phyloP scores from a whole-genome alignment of 768 basidiomycete genomes.

The Tylopilus sp. region DNA sequence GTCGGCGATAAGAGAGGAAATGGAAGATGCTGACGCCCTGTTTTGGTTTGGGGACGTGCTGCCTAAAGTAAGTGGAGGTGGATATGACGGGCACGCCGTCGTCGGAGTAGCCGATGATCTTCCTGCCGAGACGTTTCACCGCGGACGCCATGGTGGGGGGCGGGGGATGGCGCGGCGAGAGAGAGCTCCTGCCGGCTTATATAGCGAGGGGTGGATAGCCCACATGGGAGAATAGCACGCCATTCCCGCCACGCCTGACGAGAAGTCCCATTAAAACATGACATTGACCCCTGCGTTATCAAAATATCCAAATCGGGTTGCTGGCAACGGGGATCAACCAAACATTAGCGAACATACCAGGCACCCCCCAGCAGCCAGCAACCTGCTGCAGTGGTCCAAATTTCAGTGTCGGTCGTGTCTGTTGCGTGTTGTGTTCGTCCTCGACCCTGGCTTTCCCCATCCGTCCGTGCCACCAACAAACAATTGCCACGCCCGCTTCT shows the following conservation, averaged over 20 bases:
- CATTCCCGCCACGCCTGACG: background rate
- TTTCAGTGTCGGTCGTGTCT: background rate
- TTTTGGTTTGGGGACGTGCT: constrained; percentile 43
- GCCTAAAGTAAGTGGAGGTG: constrained; percentile 49
- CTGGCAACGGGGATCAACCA: no score
- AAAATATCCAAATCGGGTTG: background rate
- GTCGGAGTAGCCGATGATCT: constrained; percentile 58
- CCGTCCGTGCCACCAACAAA: background rate
- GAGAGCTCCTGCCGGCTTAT: no score
- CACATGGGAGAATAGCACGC: constrained; percentile 24
- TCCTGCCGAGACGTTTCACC: constrained; percentile 52
- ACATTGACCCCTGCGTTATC: background rate
- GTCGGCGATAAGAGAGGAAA: background rate
- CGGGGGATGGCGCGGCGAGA: background rate
- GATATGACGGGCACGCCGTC: constrained; percentile 56
- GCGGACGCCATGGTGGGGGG: constrained; percentile 33
- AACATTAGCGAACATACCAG: no score
- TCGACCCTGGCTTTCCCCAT: background rate
- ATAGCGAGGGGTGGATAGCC: no score
- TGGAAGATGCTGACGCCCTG: constrained; percentile 36
- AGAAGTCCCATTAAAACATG: no score
- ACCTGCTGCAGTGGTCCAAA: no score
- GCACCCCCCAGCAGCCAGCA: no score
- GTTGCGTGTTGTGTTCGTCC: background rate
- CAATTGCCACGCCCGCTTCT: constrained; percentile 12